Base-by-base conservation (phyloP, 164 flowering plant species). In the Kalanchoe fedtschenkoi region DNA sequence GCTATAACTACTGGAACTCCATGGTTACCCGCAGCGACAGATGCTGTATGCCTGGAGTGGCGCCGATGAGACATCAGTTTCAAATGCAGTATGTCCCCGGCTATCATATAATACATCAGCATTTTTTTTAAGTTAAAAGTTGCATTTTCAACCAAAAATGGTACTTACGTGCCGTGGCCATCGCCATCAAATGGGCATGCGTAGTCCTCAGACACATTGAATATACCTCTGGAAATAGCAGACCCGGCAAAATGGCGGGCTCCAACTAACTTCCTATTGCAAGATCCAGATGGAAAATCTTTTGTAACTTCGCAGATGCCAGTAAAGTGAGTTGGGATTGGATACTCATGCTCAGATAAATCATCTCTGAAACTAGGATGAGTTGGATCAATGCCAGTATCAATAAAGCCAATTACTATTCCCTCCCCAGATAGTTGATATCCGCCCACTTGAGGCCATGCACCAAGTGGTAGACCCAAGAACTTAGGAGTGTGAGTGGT, bases 221-320 rank as follows among this genome's bases (percentile, higher is more conserved):
- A 93, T 67, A 93, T 84, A 71, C 97, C 99, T 67, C 99, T 79
- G n/a, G 91, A 85, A 68, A 93, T 93, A 61, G 99, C 97, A 61
- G 99, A 93, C 41, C 95, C 95, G 0, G 99, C 99, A 77, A 93
- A 93, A 81, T 93, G 99, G 22, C 96, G 96, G 29, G 97, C 97
- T 21, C 91, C 99, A 62, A 93, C 62, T 64, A 93, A 96, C 78
- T 93, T 93, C 64, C 97, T 80, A 71, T 93, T 93, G 81, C 99
- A 93, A 8, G 99, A 93, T 7, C 97, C 97, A 60, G 99, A 88
- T 62, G 99, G 99, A 65, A 93, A 93, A 70, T 93, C 99, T 38
- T 61, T 73, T 41, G 97, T 88, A 46, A 93, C 99, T 72, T 93
- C 99, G 75, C 99, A 93, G 51, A 90, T 74, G 34, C 99, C 99